Conservation (phyloP, 495 filamentous ascomycete species). For the Filosporella fistucella region DNA sequence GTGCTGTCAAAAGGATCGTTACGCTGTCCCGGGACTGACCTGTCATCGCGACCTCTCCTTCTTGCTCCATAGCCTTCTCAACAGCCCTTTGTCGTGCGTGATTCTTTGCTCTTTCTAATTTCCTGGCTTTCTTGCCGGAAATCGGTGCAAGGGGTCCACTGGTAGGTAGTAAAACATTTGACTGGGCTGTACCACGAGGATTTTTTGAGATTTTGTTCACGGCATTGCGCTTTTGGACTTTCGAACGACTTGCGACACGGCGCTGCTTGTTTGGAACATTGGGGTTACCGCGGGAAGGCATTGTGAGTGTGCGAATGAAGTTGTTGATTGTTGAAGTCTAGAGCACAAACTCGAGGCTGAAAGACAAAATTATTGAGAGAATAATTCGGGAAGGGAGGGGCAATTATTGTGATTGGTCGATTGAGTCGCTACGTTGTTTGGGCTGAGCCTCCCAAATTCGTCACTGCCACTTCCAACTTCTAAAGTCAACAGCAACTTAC, state of each 20-base stretch:
- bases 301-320: constrained; percentile 3
- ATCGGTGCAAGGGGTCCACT: constrained; percentile 22
- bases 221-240: constrained; percentile 22
- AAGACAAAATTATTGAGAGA: neutral
- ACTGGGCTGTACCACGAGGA: constrained; percentile 18
- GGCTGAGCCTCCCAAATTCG: no score
- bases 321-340: neutral
- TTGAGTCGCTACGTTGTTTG: no score
- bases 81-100: constrained; percentile 22
- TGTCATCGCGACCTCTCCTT: constrained; percentile 25
- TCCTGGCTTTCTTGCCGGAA: constrained; percentile 25
- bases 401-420: no score
- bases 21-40: constrained; percentile 8
- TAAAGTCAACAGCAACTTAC: no score
- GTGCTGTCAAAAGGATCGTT: neutral
- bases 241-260: constrained; percentile 16
- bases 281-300: constrained; percentile 25
- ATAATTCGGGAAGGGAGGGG: constrained; percentile 2
- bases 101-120: constrained; percentile 22
- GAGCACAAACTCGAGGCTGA: neutral
- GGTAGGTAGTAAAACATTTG: constrained; percentile 22
- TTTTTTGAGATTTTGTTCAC: constrained; percentile 23
- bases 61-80: constrained; percentile 22
- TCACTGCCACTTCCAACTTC: no score
- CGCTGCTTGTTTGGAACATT: constrained; percentile 26